These are phyloP conservation scores for Retiboletus fuscus DNA, from an alignment of 1,284 basidiomycete species.

Conservation along the genomic window DNA sequence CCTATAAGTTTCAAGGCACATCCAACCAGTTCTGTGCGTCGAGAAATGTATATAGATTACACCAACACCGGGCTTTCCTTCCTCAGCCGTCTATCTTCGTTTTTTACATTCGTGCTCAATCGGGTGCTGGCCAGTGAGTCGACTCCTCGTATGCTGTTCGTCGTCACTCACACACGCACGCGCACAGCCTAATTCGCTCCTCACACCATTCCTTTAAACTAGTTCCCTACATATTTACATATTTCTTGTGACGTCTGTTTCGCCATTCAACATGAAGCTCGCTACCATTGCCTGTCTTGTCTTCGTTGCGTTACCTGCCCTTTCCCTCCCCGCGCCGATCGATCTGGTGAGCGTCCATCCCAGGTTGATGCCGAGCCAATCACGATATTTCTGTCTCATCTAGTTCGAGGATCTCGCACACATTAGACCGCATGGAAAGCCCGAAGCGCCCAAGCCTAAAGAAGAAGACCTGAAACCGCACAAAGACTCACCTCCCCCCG, in stretches of 20 bases:
- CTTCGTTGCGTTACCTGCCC: conserved; percentile 1
- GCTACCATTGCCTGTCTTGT: background rate
- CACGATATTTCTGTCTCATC: background rate
- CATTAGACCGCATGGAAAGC: too few relatives aligned
- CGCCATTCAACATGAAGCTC: conserved; percentile 3
- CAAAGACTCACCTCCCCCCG: too few relatives aligned
- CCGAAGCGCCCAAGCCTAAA: too few relatives aligned
- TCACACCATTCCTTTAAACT: background rate
- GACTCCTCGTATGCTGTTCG: background rate
- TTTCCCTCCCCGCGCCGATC: background rate
- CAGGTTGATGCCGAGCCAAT: background rate
- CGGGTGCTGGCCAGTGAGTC: conserved; percentile 14
- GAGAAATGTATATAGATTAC: too few relatives aligned
- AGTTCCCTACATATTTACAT: too few relatives aligned
- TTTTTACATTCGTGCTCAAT: background rate
- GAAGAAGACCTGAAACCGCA: too few relatives aligned
- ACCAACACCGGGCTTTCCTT: too few relatives aligned
- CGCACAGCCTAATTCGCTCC: background rate
- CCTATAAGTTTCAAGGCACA: too few relatives aligned
- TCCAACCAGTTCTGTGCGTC: too few relatives aligned
- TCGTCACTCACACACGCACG: background rate
- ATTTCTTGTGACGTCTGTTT: background rate
- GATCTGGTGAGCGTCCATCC: background rate
- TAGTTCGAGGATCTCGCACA: too few relatives aligned
- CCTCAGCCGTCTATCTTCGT: background rate